Conservation (phyloP, 73 alveolate genomes). For the Symbiodinium pilosum region DNA sequence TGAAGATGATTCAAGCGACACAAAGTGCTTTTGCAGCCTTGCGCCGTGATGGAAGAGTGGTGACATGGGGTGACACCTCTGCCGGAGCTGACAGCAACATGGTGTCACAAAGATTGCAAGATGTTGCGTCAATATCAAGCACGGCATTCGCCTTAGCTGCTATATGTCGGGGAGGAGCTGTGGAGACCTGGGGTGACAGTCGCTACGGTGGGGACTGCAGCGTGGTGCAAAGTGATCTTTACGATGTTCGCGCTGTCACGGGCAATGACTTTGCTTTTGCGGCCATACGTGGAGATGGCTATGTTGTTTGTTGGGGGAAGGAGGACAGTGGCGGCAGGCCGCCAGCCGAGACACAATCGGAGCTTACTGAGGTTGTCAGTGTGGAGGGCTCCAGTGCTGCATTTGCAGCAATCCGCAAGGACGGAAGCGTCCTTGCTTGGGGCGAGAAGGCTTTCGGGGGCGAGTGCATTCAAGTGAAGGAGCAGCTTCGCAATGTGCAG, state of each 20-base stretch:
- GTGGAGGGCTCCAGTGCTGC: neutral
- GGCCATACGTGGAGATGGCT: neutral
- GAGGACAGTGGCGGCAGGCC: neutral
- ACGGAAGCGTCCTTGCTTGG: neutral
- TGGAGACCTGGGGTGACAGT: slow-evolving; percentile 11
- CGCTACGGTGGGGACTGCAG: neutral
- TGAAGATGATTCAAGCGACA: neutral
- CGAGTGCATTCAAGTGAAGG: neutral
- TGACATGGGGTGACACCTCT: neutral
- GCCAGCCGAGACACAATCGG: neutral
- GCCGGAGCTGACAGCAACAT: slow-evolving; percentile 4
- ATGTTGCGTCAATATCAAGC: neutral
- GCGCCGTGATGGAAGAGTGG: neutral
- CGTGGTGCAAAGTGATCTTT: neutral
- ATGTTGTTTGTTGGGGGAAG: neutral
- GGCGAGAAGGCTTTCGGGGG: neutral
- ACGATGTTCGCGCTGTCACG: neutral
- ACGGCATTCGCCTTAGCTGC: neutral
- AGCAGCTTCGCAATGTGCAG: neutral
- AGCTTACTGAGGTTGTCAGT: neutral
- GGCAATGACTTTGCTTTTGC: slow-evolving; percentile 7
- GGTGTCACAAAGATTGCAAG: neutral
- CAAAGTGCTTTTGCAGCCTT: neutral
- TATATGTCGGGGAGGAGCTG: neutral
- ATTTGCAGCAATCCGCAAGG: neutral